Conservation (phyloP, 257 asterid genomes). For the Lantana camara region DNA sequence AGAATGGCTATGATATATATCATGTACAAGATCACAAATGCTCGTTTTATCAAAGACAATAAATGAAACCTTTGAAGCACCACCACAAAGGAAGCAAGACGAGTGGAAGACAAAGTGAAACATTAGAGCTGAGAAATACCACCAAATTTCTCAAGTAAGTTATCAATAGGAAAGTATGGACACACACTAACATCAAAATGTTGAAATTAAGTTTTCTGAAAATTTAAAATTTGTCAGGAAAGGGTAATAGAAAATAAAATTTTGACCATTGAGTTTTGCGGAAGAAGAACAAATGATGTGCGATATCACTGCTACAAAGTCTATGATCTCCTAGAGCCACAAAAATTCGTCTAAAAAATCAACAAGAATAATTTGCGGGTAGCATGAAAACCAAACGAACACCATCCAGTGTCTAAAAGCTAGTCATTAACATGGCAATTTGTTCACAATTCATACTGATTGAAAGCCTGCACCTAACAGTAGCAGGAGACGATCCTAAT, state of each 20-base stretch:
- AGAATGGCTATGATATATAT: neutral
- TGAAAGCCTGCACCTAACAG: neutral
- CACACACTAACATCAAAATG: neutral
- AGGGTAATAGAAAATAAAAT: neutral
- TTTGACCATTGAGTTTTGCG: neutral
- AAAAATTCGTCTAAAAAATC: neutral
- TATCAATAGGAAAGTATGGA: neutral
- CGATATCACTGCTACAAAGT: neutral
- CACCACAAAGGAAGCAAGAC: slow-evolving; percentile 17
- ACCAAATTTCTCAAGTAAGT: neutral
- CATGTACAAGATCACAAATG: slow-evolving; percentile 14
- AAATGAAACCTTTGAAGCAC: slow-evolving; percentile 16
- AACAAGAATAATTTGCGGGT: neutral
- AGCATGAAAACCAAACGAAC: neutral
- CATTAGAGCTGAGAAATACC: neutral
- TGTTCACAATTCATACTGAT: slow-evolving; percentile 7
- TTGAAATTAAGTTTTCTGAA: neutral
- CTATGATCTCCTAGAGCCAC: neutral
- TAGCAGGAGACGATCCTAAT: slow-evolving; percentile 11
- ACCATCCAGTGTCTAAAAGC: neutral
- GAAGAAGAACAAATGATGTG: neutral
- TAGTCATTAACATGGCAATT: neutral
- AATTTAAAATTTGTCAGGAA: neutral
- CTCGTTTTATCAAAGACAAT: neutral
- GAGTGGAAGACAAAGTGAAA: neutral